Conservation (phyloP, 2,329 filamentous ascomycete species). For the Phaeosphaeriaceae sp. region DNA sequence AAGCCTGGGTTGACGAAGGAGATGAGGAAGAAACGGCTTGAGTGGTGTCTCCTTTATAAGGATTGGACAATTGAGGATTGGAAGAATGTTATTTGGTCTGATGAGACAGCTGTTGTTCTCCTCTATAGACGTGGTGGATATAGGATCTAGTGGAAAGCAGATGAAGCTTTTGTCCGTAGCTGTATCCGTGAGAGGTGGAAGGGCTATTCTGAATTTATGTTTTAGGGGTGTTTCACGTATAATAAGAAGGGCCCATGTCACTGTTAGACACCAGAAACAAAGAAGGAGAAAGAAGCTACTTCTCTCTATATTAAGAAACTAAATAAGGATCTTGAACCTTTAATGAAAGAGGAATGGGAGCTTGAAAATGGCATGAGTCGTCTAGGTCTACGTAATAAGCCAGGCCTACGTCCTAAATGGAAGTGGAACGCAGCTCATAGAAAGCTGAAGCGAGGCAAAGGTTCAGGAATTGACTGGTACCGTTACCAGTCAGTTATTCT, state of each 20-base stretch:
- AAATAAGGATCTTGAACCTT: conserved; percentile 11
- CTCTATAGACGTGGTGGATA: conserved; percentile 8
- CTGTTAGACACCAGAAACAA: conserved; percentile 4
- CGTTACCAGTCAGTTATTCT: conserved; percentile 9
- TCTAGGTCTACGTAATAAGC: conserved; percentile 5
- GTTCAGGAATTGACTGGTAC: conserved; percentile 14
- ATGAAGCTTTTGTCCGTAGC: conserved; percentile 11
- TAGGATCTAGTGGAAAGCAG: conserved; percentile 7
- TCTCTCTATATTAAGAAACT: conserved; percentile 6
- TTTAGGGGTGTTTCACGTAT: no score
- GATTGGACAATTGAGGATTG: no score
- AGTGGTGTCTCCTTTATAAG: no score
- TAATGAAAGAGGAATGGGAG: conserved; percentile 14
- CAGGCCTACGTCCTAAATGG: conserved; percentile 7
- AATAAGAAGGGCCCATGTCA: conserved; percentile 6
- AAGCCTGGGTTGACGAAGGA: no score
- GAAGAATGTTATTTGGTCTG: conserved; percentile 17
- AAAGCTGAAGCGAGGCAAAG: conserved; percentile 10
- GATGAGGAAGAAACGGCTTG: no score
- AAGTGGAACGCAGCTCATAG: conserved; percentile 10
- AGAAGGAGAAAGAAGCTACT: conserved; percentile 5
- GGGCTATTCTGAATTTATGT: conserved; percentile 7
- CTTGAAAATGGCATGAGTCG: conserved; percentile 9
- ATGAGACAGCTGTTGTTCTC: no score
- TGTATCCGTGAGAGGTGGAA: conserved; percentile 17